A percentile compares a stretch with the other conserved stretches of the same genome.
phyloP scores from a whole-genome alignment of 2,329 filamentous ascomycete genomes.

The Xylaria sp. region DNA sequence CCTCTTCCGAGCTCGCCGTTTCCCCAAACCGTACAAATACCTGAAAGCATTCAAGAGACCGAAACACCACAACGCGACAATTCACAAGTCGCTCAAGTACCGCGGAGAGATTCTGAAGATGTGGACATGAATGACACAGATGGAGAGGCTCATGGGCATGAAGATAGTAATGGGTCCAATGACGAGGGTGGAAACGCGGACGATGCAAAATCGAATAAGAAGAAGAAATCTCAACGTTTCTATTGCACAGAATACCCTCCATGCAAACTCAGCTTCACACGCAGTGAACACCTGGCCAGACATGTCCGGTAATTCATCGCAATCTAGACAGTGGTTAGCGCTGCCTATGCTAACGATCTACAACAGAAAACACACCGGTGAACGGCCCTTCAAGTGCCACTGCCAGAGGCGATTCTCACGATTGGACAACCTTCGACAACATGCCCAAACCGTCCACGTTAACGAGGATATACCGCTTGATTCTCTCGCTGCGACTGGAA shows the following conservation, averaged over 20 bases:
- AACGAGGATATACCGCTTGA: conserved; percentile 96
- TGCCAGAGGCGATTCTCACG: conserved; percentile 92
- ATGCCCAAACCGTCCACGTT: conserved; percentile 96
- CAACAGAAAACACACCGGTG: conserved; percentile 89
- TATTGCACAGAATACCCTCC: conserved; percentile 95
- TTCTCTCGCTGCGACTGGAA: conserved; percentile 90
- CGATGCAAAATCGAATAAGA: conserved; percentile 76
- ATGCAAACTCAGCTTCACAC: conserved; percentile 91
- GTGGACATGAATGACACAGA: conserved; percentile 80
- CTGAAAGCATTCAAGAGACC: conserved; percentile 52
- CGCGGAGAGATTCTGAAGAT: conserved; percentile 67
- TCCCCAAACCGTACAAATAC: conserved; percentile 55
- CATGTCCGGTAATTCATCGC: conserved; percentile 78
- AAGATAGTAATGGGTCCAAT: conserved; percentile 65
- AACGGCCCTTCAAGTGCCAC: conserved; percentile 95
- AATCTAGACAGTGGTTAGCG: conserved; percentile 3
- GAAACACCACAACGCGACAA: conserved; percentile 57
- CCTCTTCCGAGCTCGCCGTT: conserved; percentile 61
- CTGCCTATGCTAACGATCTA: conserved; percentile 34
- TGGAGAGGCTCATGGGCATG: conserved; percentile 59
- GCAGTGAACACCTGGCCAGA: conserved; percentile 92
- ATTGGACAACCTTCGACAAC: conserved; percentile 92
- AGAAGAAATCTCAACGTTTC: conserved; percentile 96
- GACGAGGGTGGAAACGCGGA: conserved; percentile 68
- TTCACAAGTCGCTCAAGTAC: conserved; percentile 66